Evolutionary conservation across 495 filamentous ascomycete genomes (phyloP).

Genomic region (Wilcoxina mikolae): DNA sequence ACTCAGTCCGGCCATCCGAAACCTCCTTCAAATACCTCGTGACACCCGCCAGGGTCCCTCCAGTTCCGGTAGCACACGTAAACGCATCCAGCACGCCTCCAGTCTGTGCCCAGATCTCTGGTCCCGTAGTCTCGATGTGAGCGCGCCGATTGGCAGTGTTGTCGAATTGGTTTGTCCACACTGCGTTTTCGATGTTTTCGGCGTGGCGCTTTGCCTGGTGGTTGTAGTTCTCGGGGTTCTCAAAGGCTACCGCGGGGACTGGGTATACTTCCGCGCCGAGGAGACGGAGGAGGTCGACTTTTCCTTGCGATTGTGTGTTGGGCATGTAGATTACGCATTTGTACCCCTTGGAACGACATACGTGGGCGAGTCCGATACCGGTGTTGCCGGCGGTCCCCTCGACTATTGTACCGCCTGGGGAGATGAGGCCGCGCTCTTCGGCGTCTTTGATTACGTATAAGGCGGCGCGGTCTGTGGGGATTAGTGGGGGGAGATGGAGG

Average conservation of each 20-base stretch:
- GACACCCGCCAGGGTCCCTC: conserved; percentile 75
- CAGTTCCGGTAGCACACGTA: conserved; percentile 88
- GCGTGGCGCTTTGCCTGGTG: conserved; percentile 86
- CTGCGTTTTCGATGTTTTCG: conserved; percentile 69
- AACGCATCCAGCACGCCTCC: conserved; percentile 78
- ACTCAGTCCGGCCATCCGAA: conserved; percentile 67
- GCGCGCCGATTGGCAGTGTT: conserved; percentile 87
- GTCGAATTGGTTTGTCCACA: conserved; percentile 99
- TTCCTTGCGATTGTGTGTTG: conserved; percentile 93
- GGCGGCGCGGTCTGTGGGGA: conserved; percentile 59
- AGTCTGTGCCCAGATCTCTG: conserved; percentile 95
- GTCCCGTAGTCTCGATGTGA: conserved; percentile 91
- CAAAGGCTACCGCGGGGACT: conserved; percentile 93
- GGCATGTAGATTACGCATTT: conserved; percentile 98
- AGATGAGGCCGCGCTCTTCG: conserved; percentile 68
- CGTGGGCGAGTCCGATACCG: conserved; percentile 91
- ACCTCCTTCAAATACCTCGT: conserved; percentile 80
- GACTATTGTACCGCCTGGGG: conserved; percentile 80
- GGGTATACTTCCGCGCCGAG: conserved; percentile 95
- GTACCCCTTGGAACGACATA: conserved; percentile 87
- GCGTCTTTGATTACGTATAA: conserved; percentile 88
- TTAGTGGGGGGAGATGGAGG: neutral
- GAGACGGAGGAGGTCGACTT: conserved; percentile 81
- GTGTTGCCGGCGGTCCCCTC: conserved; percentile 97
- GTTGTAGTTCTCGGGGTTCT: conserved; percentile 94